phyloP scores from a whole-genome alignment of 768 basidiomycete genomes.

The Tylopilus vinaceipallidus region DNA sequence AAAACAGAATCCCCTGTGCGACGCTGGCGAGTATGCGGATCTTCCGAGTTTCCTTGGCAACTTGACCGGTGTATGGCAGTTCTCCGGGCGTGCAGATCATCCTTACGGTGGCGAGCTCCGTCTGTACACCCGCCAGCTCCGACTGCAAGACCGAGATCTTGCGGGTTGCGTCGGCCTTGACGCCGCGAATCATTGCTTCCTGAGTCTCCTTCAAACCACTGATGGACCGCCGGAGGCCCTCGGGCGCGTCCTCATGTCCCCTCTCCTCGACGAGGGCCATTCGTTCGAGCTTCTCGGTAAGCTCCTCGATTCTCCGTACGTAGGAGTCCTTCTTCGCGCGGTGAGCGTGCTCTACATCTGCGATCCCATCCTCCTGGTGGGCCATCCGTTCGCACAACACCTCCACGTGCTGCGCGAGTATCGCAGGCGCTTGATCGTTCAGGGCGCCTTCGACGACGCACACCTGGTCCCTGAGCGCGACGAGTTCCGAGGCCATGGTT shows the following conservation, averaged over 20 bases:
- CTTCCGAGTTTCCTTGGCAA: constrained; percentile 4
- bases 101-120: constrained; percentile 13
- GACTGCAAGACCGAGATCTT: constrained; percentile 18
- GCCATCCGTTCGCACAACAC: constrained; percentile 8
- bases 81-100: neutral
- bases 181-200: constrained; percentile 7
- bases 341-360: constrained; percentile 6
- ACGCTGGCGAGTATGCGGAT: neutral
- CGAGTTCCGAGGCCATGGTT: constrained; percentile 10
- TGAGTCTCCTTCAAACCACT: constrained; percentile 14
- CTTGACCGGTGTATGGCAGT: neutral
- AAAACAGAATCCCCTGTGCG: neutral
- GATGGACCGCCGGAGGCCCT: constrained; percentile 3
- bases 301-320: constrained; percentile 11
- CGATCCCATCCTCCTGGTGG: constrained; percentile 14
- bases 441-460: constrained; percentile 8
- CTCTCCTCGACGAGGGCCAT: constrained; percentile 7
- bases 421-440: neutral
- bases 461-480: constrained; percentile 18
- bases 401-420: constrained; percentile 7
- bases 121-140: constrained; percentile 8
- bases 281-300: constrained; percentile 6
- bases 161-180: constrained; percentile 17
- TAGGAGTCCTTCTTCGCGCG: neutral
- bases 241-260: constrained; percentile 1